Evolutionary conservation across 2,329 filamentous ascomycete genomes (phyloP).

Genomic region (Exophiala bonariae): DNA sequence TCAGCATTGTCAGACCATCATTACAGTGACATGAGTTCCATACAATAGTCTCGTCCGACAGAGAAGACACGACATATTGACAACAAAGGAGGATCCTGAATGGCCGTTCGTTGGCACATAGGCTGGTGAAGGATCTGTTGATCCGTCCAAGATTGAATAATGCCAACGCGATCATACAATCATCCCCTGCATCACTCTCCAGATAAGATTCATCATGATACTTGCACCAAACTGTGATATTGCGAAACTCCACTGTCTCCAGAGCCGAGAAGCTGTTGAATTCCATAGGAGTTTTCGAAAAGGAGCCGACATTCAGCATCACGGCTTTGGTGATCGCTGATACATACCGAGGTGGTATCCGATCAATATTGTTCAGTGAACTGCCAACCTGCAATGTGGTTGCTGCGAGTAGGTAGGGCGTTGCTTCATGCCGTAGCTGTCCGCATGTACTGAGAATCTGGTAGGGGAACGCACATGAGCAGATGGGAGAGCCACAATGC

Average conservation of each 20-base stretch:
- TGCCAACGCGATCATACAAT: slow-evolving; percentile 17
- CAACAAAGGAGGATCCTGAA: slow-evolving; percentile 20
- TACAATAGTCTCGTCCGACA: slow-evolving; percentile 19
- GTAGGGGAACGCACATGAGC: slow-evolving; percentile 14
- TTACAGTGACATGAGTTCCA: not conserved
- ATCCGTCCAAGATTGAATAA: slow-evolving; percentile 21
- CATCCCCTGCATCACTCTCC: slow-evolving; percentile 15
- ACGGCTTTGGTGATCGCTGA: slow-evolving; percentile 4
- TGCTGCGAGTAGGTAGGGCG: slow-evolving; percentile 10
- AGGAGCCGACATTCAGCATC: not conserved
- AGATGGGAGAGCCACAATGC: slow-evolving; percentile 12
- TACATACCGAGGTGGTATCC: slow-evolving; percentile 9
- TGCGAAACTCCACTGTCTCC: slow-evolving; percentile 13
- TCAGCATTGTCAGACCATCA: not conserved
- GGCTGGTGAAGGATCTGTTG: not conserved
- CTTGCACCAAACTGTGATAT: slow-evolving; percentile 19
- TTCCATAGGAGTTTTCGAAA: not conserved
- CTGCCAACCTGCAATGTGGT: slow-evolving; percentile 16
- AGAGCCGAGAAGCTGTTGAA: slow-evolving; percentile 9
- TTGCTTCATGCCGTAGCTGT: slow-evolving; percentile 11
- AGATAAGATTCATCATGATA: slow-evolving; percentile 17
- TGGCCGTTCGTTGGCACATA: not conserved
- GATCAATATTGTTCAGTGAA: slow-evolving; percentile 3
- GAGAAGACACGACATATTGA: slow-evolving; percentile 15
- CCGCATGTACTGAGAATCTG: slow-evolving; percentile 11